Conservation (phyloP, 495 filamentous ascomycete genomes). For the Glutinoglossum americanum region DNA sequence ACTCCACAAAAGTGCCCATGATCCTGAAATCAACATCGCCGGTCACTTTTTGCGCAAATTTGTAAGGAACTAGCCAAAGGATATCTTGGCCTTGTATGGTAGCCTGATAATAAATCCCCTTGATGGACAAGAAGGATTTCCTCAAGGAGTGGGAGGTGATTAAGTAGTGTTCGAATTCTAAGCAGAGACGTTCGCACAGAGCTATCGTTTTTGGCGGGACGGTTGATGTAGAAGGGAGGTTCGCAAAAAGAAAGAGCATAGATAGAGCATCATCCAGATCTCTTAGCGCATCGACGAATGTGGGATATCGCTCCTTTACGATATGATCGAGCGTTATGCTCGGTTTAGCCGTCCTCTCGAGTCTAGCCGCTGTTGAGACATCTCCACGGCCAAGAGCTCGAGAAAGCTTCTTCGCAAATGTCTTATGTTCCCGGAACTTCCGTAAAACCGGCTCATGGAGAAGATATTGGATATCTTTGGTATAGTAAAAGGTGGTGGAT, state of each 20-base stretch:
- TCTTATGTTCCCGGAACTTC: slow-evolving; percentile 94
- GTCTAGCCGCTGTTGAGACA: slow-evolving; percentile 58
- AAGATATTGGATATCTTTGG: slow-evolving; percentile 94
- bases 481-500: slow-evolving; percentile 95
- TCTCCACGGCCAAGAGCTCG: slow-evolving; percentile 79
- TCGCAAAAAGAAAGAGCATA: slow-evolving; percentile 92
- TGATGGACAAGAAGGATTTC: slow-evolving; percentile 94
- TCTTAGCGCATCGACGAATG: slow-evolving; percentile 81
- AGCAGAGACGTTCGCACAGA: slow-evolving; percentile 71
- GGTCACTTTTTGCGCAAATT: slow-evolving; percentile 82
- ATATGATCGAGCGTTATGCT: slow-evolving; percentile 84
- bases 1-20: slow-evolving; percentile 97
- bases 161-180: slow-evolving; percentile 94
- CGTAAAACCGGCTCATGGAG: slow-evolving; percentile 87
- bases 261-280: slow-evolving; percentile 94
- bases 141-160: slow-evolving; percentile 75
- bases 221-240: slow-evolving; percentile 68
- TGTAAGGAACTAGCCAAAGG: slow-evolving; percentile 90
- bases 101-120: slow-evolving; percentile 98
- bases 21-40: slow-evolving; percentile 93
- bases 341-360: slow-evolving; percentile 70
- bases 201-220: slow-evolving; percentile 86
- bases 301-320: slow-evolving; percentile 93
- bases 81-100: slow-evolving; percentile 97
- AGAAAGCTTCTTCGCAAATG: slow-evolving; percentile 87